A percentile compares a stretch with the other conserved stretches of the same genome.
phyloP scores from a whole-genome alignment of 805 yeast species.

The Kuraishia floccosa region DNA sequence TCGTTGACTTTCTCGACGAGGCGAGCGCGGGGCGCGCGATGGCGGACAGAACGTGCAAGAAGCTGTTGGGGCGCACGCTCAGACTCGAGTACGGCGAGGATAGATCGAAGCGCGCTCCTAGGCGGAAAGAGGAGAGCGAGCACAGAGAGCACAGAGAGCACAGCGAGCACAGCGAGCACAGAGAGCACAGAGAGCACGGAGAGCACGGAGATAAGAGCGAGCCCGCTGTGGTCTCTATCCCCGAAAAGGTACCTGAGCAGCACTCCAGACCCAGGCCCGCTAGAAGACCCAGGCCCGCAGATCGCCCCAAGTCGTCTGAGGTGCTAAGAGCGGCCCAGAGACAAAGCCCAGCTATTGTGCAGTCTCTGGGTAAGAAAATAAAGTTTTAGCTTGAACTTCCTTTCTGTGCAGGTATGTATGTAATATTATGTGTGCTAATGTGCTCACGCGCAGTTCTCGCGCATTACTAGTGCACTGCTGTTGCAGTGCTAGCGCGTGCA shows the following conservation, averaged over 20 bases:
- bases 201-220: constrained; percentile 4
- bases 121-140: constrained; percentile 15
- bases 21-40: constrained; percentile 79
- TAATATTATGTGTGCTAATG: too few relatives aligned
- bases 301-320: constrained; percentile 63
- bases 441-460: too few relatives aligned
- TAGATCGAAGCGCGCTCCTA: constrained; percentile 67
- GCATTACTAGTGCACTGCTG: too few relatives aligned
- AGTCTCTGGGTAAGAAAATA: constrained; percentile 81
- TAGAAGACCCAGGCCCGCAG: constrained; percentile 19
- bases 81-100: constrained; percentile 94
- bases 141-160: constrained; percentile 6
- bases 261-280: constrained; percentile 11
- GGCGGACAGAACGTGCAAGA: constrained; percentile 54
- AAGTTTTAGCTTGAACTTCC: too few relatives aligned
- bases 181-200: constrained; percentile 2
- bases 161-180: constrained; percentile 3
- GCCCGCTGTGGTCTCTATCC: constrained; percentile 10
- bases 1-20: constrained; percentile 74
- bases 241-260: constrained; percentile 9
- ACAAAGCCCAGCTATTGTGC: constrained; percentile 80
- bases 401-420: constrained; percentile 11
- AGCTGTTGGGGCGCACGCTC: constrained; percentile 60
- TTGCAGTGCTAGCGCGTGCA: too few relatives aligned
- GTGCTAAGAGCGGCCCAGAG: constrained; percentile 86